A percentile compares a stretch with the other conserved stretches of the same genome.
phyloP scores from a whole-genome alignment of 1,139 yeast genomes.

The Nakaseomyces kungkrabaensis region DNA sequence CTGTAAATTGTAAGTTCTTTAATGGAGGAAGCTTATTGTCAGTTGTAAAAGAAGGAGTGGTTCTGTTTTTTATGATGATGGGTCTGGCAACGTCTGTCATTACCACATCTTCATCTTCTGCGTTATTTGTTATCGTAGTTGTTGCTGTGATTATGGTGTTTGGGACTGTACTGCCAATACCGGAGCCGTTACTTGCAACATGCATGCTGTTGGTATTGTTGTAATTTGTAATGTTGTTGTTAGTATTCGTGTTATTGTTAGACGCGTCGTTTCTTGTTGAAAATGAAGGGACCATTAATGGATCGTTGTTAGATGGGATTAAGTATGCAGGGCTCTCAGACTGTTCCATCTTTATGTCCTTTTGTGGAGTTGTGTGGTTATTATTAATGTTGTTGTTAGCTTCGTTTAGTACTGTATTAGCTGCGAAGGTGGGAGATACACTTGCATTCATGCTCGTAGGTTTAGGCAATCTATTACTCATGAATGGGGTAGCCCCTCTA shows the following conservation, averaged over 20 bases:
- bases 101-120: not conserved
- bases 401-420: not conserved
- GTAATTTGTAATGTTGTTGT: slow-evolving; percentile 3
- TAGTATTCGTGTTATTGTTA: not conserved
- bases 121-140: not conserved
- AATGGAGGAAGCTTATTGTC: not conserved
- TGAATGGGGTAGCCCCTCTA: not conserved
- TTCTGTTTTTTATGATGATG: not conserved
- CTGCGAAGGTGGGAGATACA: not conserved
- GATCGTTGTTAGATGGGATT: not conserved
- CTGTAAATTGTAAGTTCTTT: not conserved
- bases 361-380: not conserved
- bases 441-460: not conserved
- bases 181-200: not conserved
- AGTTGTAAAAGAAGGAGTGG: not conserved
- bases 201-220: not conserved
- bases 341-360: too few relatives aligned
- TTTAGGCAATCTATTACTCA: not conserved
- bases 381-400: not conserved
- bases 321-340: not conserved
- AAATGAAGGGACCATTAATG: not conserved
- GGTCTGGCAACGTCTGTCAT: not conserved
- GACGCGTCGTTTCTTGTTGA: not conserved
- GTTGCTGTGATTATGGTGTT: slow-evolving; percentile 2
- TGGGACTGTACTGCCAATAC: not conserved